Evolutionary conservation across 768 basidiomycete genomes (phyloP), one percentile per base, ranked within the genome.

Genomic region (Kwoniella europaea): DNA sequence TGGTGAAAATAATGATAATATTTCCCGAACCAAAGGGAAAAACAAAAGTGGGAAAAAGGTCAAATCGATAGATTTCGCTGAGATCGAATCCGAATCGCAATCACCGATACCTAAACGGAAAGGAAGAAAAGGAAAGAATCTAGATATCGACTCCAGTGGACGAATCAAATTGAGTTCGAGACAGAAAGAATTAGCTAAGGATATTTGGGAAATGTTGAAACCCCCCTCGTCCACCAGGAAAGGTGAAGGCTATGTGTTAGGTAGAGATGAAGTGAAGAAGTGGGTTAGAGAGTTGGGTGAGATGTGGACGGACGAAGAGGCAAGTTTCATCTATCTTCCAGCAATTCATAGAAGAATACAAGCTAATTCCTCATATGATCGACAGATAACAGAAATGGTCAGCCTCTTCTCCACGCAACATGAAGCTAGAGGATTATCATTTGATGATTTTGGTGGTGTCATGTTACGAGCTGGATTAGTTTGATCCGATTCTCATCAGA

Each of bases 231-330:
- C 46, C 5, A 52, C 16, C 1, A 27, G 54, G 24, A 53, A 57
- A 43, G 15, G 24, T 50, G 18, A 65, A 43, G 18, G 44, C 52
- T 41, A 68, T 15, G 59, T 76, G 27, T 56, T 78, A 29, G 79
- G 82, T 6, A 71, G 75, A 52, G 82, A 81, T 15, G 78, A 83
- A 68, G 76, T 83, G 27, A 77, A 74, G 71, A 69, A 71, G 27
- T 74, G 73, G 76, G 82, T 76, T 0, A 71, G 79, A 58, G 64
- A 68, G 59, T 56, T 83, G 68, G 81, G 79, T 6, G 80, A 82
- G 71, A 78, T 76, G 73, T 83, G 81, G 81, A 76, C 67, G 10
- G 79, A 82, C 6, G 77, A 77, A 7, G 82, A 83, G 75, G 82
- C 82, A 71, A 58, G 82, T 72, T n/a, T 29, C 16, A 18, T n/a